Evolutionary conservation across 495 filamentous ascomycete species (phyloP).

Genomic region (Hyaloscypha variabilis): DNA sequence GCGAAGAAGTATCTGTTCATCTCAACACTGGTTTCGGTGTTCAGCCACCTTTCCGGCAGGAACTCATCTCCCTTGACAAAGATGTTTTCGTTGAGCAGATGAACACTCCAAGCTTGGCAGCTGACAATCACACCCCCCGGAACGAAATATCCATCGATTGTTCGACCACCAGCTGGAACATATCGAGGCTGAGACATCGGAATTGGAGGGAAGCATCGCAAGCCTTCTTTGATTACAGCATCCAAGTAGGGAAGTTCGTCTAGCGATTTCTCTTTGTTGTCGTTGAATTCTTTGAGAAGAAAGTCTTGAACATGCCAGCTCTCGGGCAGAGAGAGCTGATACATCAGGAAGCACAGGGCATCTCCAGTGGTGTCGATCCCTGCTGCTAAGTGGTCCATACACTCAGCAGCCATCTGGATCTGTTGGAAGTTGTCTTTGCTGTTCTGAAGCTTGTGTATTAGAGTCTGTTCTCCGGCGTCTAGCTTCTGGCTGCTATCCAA

Average conservation of each 20-base stretch:
- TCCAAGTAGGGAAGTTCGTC: constrained; percentile 62
- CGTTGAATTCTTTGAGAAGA: constrained; percentile 50
- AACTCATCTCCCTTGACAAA: constrained; percentile 57
- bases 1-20: constrained; percentile 51
- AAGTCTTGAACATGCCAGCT: constrained; percentile 46
- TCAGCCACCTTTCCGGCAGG: constrained; percentile 67
- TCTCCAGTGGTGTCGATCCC: constrained; percentile 72
- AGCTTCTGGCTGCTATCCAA: constrained; percentile 24
- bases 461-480: constrained; percentile 32
- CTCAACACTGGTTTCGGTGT: constrained; percentile 47
- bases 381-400: constrained; percentile 53
- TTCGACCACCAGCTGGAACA: constrained; percentile 53
- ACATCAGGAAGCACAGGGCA: constrained; percentile 66
- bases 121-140: constrained; percentile 54
- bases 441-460: constrained; percentile 38
- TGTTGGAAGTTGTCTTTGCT: constrained; percentile 34
- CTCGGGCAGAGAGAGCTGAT: constrained; percentile 54
- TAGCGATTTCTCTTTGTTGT: constrained; percentile 37
- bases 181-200: constrained; percentile 68
- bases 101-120: constrained; percentile 56
- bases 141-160: constrained; percentile 48
- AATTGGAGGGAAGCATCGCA: constrained; percentile 64
- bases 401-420: constrained; percentile 46
- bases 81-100: constrained; percentile 52
- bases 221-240: constrained; percentile 61